A percentile compares a stretch with the other conserved stretches of the same genome.
These are phyloP conservation scores for Fusarium papillatum DNA, from an alignment of 2,329 filamentous ascomycete species.

Conservation along the genomic window DNA sequence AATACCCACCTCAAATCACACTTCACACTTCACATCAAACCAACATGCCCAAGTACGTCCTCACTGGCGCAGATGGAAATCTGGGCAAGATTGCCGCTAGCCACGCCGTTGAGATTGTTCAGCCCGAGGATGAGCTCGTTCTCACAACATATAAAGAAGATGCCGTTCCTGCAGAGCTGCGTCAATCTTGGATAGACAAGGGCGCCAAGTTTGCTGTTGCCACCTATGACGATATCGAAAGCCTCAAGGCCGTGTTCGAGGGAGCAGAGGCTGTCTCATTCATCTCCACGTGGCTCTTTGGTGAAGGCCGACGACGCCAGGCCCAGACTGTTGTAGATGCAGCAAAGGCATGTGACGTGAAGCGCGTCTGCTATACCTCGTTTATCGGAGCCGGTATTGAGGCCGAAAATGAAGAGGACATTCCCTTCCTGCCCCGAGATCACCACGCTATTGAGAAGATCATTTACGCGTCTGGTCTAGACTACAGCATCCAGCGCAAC, in stretches of 20 bases:
- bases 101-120: conserved; percentile 37
- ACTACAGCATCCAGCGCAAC: conserved; percentile 42
- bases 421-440: conserved; percentile 41
- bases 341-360: conserved; percentile 39
- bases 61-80: conserved; percentile 43
- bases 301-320: conserved; percentile 36
- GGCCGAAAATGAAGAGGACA: conserved; percentile 41
- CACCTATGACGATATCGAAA: conserved; percentile 40
- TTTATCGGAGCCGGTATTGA: conserved; percentile 41
- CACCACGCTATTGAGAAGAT: conserved; percentile 41
- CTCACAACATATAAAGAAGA: conserved; percentile 41
- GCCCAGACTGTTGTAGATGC: conserved; percentile 37
- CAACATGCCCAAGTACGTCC: conserved; percentile 41
- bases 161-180: conserved; percentile 26
- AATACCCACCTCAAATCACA: background rate
- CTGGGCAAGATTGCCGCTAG: conserved; percentile 39
- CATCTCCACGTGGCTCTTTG: conserved; percentile 43
- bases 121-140: conserved; percentile 39
- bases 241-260: conserved; percentile 38
- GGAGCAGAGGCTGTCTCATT: conserved; percentile 42
- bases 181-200: conserved; percentile 35
- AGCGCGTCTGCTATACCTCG: conserved; percentile 41
- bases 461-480: conserved; percentile 36
- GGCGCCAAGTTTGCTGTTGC: conserved; percentile 36
- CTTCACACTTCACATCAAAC: background rate